Evolutionary conservation across 2,329 filamentous ascomycete species (phyloP).

Genomic region (Talaromyces sp.): DNA sequence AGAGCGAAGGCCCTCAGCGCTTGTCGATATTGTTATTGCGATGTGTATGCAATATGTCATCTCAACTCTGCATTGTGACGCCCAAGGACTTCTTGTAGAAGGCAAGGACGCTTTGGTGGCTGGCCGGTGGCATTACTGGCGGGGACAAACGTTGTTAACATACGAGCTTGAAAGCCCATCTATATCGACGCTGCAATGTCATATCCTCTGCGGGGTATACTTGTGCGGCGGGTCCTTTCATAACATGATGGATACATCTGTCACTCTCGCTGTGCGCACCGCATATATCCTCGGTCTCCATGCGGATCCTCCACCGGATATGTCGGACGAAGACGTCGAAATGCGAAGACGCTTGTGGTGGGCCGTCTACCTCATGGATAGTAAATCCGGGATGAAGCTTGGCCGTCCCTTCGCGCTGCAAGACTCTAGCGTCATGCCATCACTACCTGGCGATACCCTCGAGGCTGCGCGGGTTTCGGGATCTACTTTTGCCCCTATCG

Average conservation of each 20-base stretch:
- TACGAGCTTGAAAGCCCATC: conserved; percentile 8
- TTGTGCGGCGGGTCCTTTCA: conserved; percentile 8
- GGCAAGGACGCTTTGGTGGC: conserved; percentile 4
- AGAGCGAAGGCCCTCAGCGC: conserved; percentile 2
- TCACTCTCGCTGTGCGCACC: conserved; percentile 3
- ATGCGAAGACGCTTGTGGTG: conserved; percentile 8
- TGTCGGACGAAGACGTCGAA: neutral
- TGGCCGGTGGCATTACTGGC: conserved; percentile 8
- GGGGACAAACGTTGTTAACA: conserved; percentile 2
- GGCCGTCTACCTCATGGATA: conserved; percentile 5
- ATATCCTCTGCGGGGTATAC: conserved; percentile 8
- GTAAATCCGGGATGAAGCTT: conserved; percentile 6
- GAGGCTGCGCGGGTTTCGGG: conserved; percentile 1
- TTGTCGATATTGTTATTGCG: conserved; percentile 9
- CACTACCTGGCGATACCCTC: neutral
- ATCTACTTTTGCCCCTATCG: conserved; percentile 9
- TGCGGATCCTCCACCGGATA: neutral
- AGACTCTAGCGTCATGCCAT: conserved; percentile 4
- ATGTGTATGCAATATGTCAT: conserved; percentile 9
- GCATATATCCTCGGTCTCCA: conserved; percentile 8
- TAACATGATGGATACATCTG: conserved; percentile 5
- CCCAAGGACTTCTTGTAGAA: conserved; percentile 3
- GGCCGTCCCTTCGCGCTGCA: conserved; percentile 3
- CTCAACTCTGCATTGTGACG: neutral
- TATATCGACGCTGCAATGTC: conserved; percentile 8